A percentile compares a stretch with the other conserved stretches of the same genome.
phyloP scores from a whole-genome alignment of 2,329 filamentous ascomycete genomes.

The Emydomyces testavorans region DNA sequence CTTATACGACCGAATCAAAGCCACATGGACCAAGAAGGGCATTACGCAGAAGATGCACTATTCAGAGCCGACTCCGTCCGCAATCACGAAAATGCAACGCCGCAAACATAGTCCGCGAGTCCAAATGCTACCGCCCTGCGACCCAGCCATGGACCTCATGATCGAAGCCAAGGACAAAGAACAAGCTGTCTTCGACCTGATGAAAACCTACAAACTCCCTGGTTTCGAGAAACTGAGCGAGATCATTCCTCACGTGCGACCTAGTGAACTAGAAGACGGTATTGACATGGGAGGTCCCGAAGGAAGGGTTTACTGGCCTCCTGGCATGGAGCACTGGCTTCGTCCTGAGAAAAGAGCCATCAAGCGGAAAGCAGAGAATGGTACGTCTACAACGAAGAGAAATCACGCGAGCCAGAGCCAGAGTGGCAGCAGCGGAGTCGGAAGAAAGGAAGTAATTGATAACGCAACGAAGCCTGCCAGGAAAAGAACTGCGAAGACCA shows the following conservation, averaged over 20 bases:
- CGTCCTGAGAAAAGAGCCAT: slow-evolving; percentile 54
- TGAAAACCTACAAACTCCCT: slow-evolving; percentile 75
- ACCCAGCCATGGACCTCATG: slow-evolving; percentile 85
- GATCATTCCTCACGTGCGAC: slow-evolving; percentile 62
- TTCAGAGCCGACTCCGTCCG: slow-evolving; percentile 65
- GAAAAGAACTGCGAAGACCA: background rate
- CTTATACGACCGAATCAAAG: slow-evolving; percentile 63
- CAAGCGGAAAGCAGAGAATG: slow-evolving; percentile 10
- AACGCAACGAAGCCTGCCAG: background rate
- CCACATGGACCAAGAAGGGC: slow-evolving; percentile 71
- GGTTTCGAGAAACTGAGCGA: slow-evolving; percentile 66
- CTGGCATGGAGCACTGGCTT: slow-evolving; percentile 82
- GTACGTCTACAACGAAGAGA: background rate
- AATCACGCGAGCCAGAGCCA: background rate
- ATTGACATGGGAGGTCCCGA: slow-evolving; percentile 78
- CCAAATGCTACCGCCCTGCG: slow-evolving; percentile 67
- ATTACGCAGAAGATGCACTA: slow-evolving; percentile 98
- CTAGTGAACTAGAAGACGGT: slow-evolving; percentile 67
- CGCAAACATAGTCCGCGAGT: slow-evolving; percentile 79
- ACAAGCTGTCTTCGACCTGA: slow-evolving; percentile 87
- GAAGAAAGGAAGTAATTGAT: background rate
- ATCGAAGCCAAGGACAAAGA: slow-evolving; percentile 98
- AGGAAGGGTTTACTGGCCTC: slow-evolving; percentile 78
- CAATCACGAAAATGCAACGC: slow-evolving; percentile 64
- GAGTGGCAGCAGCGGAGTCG: background rate